A percentile compares a stretch with the other conserved stretches of the same genome.
These are phyloP conservation scores for Paecilomyces formosus DNA, from an alignment of 2,329 filamentous ascomycete genomes.

Conservation along the genomic window DNA sequence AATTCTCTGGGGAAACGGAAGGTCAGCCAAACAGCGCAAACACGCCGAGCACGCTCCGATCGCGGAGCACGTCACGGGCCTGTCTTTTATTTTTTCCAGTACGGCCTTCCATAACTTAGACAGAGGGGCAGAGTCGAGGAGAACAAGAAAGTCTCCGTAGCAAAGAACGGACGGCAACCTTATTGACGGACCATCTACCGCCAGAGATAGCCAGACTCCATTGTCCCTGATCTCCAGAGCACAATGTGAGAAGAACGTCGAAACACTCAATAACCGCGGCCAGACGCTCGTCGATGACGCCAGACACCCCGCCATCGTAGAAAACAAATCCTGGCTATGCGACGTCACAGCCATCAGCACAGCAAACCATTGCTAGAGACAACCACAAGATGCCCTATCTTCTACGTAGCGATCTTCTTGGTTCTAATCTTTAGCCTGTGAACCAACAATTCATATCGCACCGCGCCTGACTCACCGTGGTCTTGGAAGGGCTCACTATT, in stretches of 20 bases:
- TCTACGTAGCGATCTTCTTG: neutral
- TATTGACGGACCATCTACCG: neutral
- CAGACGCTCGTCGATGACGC: neutral
- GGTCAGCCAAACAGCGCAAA: conserved; percentile 3
- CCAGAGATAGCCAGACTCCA: neutral
- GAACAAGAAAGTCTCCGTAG: neutral
- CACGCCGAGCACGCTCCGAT: conserved; percentile 1
- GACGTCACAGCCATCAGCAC: neutral
- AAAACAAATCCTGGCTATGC: neutral
- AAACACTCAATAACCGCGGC: neutral
- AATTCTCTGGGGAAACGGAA: conserved; percentile 6
- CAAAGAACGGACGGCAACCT: neutral
- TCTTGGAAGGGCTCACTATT: neutral
- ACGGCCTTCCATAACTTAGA: too few relatives aligned
- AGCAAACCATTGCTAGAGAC: neutral
- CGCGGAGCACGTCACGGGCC: conserved; percentile 2
- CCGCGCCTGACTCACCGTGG: neutral
- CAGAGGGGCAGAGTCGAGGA: neutral
- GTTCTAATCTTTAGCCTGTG: neutral
- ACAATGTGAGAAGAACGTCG: too few relatives aligned
- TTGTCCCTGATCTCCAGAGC: neutral
- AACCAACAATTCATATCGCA: neutral
- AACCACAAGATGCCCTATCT: neutral
- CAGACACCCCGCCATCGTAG: neutral
- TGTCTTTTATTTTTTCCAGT: neutral